Evolutionary conservation across 108 stramenopile species (phyloP), one percentile per base, ranked within the genome.

Genomic region (Pseudonitzschia delicatissima): DNA sequence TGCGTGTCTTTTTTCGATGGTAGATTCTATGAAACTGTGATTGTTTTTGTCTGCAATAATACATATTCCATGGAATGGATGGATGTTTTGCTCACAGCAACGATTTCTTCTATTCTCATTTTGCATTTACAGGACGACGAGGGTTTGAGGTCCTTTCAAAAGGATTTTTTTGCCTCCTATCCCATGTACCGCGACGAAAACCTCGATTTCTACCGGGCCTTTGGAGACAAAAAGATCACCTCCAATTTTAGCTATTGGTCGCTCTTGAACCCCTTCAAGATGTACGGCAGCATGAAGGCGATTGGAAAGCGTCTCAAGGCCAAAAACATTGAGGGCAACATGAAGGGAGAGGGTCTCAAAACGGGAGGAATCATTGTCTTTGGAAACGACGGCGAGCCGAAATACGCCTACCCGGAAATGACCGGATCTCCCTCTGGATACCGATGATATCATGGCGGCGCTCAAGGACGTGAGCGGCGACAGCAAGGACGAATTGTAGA

Each of bases 291-390:
- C 8, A 37, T 81, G 37, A 48, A 42, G 20, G 32, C 42, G 1
- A 27, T 64, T 12, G 57, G 63, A 26, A 69, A 77, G 39, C 74
- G 90, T 20, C 27, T 86, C 23, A 80, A 77, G 49, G 72, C 51
- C 32, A 91, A 92, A 63, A 72, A 78, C 3, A 39, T 95, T 17
- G 63, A 85, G 39, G 88, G 88, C n/a, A 95, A 92, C 65, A 27
- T 86, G 63, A 65, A 57, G 27, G 94, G 94, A 23, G 94, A 95
- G 64, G 94, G 94, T 13, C 29, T 88, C 48, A 74, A 77, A 33
- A 79, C 83, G 49, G 94, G 94, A 33, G 94, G 94, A 28, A 23
- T 95, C 28, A 68, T 95, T 7, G 62, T 95, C 32, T 87, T 92
- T 74, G 87, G 72, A 35, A 57, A 33, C 2, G 77, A 77, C 21